Conservation (phyloP, 768 basidiomycete species). For the Hygrocybe coccinea region DNA sequence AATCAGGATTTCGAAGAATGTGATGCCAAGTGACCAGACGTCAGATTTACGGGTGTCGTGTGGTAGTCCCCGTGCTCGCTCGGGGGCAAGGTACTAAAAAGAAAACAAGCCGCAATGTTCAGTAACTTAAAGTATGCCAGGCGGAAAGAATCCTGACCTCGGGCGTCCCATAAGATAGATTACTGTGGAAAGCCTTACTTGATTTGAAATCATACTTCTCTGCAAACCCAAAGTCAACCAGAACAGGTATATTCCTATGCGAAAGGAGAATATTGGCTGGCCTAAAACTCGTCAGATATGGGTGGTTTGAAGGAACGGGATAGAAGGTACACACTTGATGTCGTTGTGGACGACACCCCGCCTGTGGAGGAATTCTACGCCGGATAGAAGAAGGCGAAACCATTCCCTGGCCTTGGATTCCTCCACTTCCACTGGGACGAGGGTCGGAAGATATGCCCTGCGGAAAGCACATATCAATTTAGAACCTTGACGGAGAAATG, state of each 20-base stretch:
- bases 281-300: slow-evolving; percentile 35
- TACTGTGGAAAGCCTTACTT: slow-evolving; percentile 69
- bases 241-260: slow-evolving; percentile 68
- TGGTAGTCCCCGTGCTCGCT: slow-evolving; percentile 78
- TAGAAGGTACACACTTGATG: slow-evolving; percentile 65
- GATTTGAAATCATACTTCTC: slow-evolving; percentile 71
- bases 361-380: slow-evolving; percentile 76
- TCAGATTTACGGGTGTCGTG: slow-evolving; percentile 95
- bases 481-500: too few species aligned
- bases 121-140: slow-evolving; percentile 4
- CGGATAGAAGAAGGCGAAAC: slow-evolving; percentile 79
- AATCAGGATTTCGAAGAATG: slow-evolving; percentile 90
- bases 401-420: slow-evolving; percentile 73
- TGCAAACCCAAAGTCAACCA: slow-evolving; percentile 96
- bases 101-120: not conserved
- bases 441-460: slow-evolving; percentile 83
- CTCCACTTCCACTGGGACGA: slow-evolving; percentile 83
- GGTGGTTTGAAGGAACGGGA: slow-evolving; percentile 1
- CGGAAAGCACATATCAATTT: slow-evolving; percentile 6
- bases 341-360: slow-evolving; percentile 89
- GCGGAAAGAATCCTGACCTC: slow-evolving; percentile 48
- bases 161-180: slow-evolving; percentile 85
- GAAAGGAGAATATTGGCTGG: slow-evolving; percentile 93
- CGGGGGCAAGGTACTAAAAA: slow-evolving; percentile 80
- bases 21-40: slow-evolving; percentile 80